Evolutionary conservation across 163 green algal genomes (phyloP).

Genomic region (Volvox carteri): DNA sequence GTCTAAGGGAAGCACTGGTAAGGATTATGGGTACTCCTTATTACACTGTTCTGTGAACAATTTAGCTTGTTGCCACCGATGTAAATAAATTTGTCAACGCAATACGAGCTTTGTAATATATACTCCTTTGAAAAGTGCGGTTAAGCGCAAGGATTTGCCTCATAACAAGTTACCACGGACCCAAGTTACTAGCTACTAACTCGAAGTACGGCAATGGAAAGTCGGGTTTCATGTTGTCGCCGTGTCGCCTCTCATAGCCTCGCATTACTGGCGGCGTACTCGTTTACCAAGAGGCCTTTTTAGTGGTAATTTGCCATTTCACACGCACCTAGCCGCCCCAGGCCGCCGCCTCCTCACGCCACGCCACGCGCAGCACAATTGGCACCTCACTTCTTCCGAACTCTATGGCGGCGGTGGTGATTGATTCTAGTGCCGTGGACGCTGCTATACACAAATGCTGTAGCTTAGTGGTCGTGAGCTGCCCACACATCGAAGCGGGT

Average conservation of each 20-base stretch:
- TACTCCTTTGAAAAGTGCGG: no score
- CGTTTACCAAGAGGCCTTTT: background rate
- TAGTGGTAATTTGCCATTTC: background rate
- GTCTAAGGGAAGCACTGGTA: background rate
- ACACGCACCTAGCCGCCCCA: background rate
- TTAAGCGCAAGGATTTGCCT: no score
- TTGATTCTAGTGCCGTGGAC: background rate
- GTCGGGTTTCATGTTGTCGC: constrained; percentile 1
- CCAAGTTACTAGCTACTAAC: constrained; percentile 10
- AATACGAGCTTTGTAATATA: no score
- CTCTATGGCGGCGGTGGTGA: background rate
- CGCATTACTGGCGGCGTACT: background rate
- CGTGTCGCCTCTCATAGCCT: background rate
- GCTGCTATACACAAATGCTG: background rate
- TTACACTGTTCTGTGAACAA: background rate
- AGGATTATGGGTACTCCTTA: background rate
- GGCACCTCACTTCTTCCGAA: background rate
- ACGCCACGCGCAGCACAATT: constrained; percentile 27
- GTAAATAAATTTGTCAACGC: no score
- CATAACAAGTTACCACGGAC: background rate
- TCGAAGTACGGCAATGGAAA: constrained; percentile 7
- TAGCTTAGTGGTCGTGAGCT: background rate
- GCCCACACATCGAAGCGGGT: no score
- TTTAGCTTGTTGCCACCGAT: no score
- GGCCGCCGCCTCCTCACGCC: constrained; percentile 21